Base-by-base conservation (phyloP, 352 stramenopile species). In the Stramenopiles sp. region DNA sequence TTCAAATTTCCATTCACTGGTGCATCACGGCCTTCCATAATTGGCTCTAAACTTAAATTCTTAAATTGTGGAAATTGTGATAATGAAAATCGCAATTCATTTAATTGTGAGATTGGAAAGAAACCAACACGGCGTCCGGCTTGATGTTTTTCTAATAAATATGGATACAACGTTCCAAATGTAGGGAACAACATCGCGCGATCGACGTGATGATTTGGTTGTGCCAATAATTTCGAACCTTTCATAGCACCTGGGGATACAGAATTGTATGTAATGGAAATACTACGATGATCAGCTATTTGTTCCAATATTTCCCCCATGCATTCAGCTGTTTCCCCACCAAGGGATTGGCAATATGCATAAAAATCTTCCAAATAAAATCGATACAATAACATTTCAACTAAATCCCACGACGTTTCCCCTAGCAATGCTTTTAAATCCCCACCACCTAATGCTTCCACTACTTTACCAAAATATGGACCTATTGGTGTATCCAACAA, bases 251-350 rank as follows among this genome's bases (percentile, higher is more conserved):
- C 38, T 53, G 38, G 38, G 4, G 38, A 53, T 81, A 98, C 99
- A 53, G 94, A 98, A 88, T 99, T 99, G 78, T 99, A 87, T 31
- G 96, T 99, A 80, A 99, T 98, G 86, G 99, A 99, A 84, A 99
- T 98, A 30, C 95, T 94, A 78, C 97, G 97, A 63, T 92, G 95
- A 84, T 99, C 96, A 38, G 95, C 96, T 32, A 95, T 90, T 43
- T 94, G 93, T 80, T 87, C 84, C 33, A 97, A 84, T 69, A 99
- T 92, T 81, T 98, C 93, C 33, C 93, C 92, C 95, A 99, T 99
- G 80, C 98, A 94, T 1, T 92, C 83, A n/a, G 88, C 92, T 32
- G 95, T 99, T 78, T 98, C 95, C 20, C 95, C 95, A n/a, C 95
- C 95, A 78, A 98, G 86, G 78, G 93, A 88, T 86, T 95, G 85